These are phyloP conservation scores for Chlamydomonas asymmetrica DNA, from an alignment of 139 green algal species.

Conservation along the genomic window DNA sequence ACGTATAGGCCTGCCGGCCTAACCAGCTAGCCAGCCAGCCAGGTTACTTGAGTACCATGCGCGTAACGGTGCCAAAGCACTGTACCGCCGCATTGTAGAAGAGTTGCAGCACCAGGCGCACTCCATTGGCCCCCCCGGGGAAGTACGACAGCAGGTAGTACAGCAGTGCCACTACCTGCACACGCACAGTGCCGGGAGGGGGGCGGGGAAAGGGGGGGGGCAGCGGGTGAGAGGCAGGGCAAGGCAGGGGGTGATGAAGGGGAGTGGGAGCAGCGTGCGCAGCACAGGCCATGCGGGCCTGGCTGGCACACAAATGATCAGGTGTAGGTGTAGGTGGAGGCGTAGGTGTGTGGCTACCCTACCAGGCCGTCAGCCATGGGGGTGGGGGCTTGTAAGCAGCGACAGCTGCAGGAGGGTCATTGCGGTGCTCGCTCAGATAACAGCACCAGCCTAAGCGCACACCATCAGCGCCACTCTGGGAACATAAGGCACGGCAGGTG, in stretches of 20 bases:
- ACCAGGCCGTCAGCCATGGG: no score
- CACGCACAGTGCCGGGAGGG: not conserved
- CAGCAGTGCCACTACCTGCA: constrained; percentile 80
- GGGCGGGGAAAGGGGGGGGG: not conserved
- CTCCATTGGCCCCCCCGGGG: constrained; percentile 78
- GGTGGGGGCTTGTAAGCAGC: no score
- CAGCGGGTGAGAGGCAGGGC: not conserved
- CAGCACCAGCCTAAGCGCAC: no score
- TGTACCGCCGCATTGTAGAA: constrained; percentile 40
- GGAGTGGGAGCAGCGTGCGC: not conserved
- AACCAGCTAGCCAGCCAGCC: not conserved
- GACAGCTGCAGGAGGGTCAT: no score
- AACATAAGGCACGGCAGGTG: no score
- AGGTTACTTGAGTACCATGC: constrained; percentile 21
- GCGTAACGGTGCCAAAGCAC: constrained; percentile 31
- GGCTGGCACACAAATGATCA: no score
- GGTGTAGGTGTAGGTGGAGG: no score
- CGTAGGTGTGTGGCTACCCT: no score
- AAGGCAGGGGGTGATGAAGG: not conserved
- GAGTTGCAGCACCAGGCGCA: constrained; percentile 64
- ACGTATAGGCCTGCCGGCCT: no score
- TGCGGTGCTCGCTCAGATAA: no score
- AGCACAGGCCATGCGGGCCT: not conserved
- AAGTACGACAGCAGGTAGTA: constrained; percentile 95
- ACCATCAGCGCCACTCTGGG: no score